Evolutionary conservation across 1,139 yeast species (phyloP), one percentile per base, ranked within the genome.

Genomic region (Candida labiduridarum): DNA sequence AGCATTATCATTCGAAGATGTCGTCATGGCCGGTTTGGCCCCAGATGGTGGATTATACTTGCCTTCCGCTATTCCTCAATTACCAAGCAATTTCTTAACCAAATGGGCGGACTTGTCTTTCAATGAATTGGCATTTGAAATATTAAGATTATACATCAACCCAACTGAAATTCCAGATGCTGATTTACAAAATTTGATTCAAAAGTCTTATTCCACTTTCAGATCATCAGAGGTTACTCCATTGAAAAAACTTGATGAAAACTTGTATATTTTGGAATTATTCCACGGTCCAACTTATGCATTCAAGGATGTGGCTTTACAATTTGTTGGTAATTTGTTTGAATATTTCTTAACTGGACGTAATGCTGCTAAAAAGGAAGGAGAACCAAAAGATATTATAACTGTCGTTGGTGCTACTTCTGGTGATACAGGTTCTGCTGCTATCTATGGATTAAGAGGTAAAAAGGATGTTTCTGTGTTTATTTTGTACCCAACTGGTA

Each of bases 281-380:
- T 94, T 94, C 84, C 99, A 94, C 64, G 99, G 99, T 40, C 99
- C 99, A 56, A 94, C 99, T 4, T 94, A 94, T 65, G 99, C 99
- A 10, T 94, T 94, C 78, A 94, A 94, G 71, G 99, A 94, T 68
- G 99, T 94, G 56, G 99, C 99, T 3, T 80, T 94, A 63, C 99
- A 94, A 69, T 92, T 94, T 69, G 96, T 94, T 39, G 99, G 99
- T 59, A 94, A 94, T 74, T 78, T 94, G 59, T 94, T 94, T 67
- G 99, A 94, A 70, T 94, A 82, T 71, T 95, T 94, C 71, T 77
- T 94, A 63, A 77, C 80, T 52, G 86, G 97, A 70, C 81, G 83
- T 61, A 94, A 94, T 65, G 78, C 80, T 31, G 82, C 79, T 44
- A 82, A 86, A 64, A 72, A 80, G 40, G 82, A 74, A 25, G 79